phyloP scores from a whole-genome alignment of 345 rosid species.

The Toxicodendron radicans region DNA sequence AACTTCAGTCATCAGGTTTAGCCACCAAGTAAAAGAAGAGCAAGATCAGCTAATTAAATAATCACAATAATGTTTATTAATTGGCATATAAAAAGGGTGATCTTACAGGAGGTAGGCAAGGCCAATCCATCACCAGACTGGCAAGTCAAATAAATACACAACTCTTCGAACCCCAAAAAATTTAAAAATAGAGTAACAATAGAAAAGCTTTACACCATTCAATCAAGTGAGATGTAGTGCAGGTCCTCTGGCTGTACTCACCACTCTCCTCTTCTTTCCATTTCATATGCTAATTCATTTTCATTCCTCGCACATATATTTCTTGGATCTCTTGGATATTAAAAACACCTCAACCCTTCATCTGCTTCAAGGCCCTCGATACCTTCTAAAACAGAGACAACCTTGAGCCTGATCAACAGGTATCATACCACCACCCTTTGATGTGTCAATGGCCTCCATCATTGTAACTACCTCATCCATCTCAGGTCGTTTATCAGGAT shows the following conservation, averaged over 20 bases:
- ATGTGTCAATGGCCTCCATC: conserved; percentile 86
- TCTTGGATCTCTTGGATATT: conserved; percentile 2
- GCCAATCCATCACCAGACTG: conserved; percentile 16
- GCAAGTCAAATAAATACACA: conserved; percentile 20
- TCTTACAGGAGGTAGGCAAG: conserved; percentile 16
- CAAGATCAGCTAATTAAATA: background rate
- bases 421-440: conserved; percentile 97
- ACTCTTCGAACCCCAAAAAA: conserved; percentile 18
- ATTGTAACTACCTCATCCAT: conserved; percentile 94
- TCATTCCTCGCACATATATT: conserved; percentile 14
- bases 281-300: conserved; percentile 7
- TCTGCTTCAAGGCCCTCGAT: conserved; percentile 72
- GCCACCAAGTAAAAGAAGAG: background rate
- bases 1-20: background rate
- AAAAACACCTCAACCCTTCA: conserved; percentile 6
- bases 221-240: conserved; percentile 14
- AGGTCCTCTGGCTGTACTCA: conserved; percentile 20
- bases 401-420: conserved; percentile 82
- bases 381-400: conserved; percentile 82
- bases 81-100: background rate
- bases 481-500: conserved; percentile 90
- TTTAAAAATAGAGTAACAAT: conserved; percentile 13
- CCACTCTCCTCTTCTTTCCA: conserved; percentile 15
- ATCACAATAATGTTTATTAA: conserved; percentile 5
- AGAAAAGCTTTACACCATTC: conserved; percentile 36